Conservation (phyloP, 441 rosid genomes). For the Populus hybrid region DNA sequence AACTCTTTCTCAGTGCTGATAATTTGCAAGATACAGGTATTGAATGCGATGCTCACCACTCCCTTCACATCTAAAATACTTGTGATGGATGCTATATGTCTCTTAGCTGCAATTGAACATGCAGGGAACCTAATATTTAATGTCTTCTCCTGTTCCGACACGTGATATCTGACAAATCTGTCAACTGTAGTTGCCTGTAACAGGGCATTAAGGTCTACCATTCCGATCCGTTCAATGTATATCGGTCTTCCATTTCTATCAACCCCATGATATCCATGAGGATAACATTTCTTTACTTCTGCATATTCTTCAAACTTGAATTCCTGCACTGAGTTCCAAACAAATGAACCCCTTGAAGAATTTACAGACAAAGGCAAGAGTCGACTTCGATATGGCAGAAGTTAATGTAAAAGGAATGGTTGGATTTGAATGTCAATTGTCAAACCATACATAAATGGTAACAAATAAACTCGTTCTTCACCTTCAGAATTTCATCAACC, state of each 20-base stretch:
- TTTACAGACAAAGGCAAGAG: background rate
- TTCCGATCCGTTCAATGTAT: slow-evolving; percentile 57
- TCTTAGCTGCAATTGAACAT: slow-evolving; percentile 53
- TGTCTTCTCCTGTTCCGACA: slow-evolving; percentile 56
- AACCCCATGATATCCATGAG: slow-evolving; percentile 61
- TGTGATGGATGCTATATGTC: slow-evolving; percentile 49
- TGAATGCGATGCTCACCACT: slow-evolving; percentile 38
- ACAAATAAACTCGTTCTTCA: slow-evolving; percentile 6
- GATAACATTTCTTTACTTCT: slow-evolving; percentile 53
- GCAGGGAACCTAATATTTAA: slow-evolving; percentile 47
- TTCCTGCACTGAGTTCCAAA: slow-evolving; percentile 33
- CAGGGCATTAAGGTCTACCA: slow-evolving; percentile 47
- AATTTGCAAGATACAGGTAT: background rate
- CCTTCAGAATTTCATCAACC: slow-evolving; percentile 50
- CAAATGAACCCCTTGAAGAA: background rate
- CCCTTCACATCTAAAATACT: slow-evolving; percentile 61
- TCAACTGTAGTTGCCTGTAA: slow-evolving; percentile 42
- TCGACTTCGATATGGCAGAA: background rate
- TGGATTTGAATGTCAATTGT: background rate
- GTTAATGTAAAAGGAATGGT: background rate
- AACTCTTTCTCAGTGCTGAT: background rate
- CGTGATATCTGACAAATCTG: slow-evolving; percentile 49
- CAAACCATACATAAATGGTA: background rate
- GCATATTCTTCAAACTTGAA: slow-evolving; percentile 40
- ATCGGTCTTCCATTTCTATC: slow-evolving; percentile 58